Evolutionary conservation across 2,329 filamentous ascomycete genomes (phyloP), one percentile per base, ranked within the genome.

Genomic region (Sarocladium strictum): DNA sequence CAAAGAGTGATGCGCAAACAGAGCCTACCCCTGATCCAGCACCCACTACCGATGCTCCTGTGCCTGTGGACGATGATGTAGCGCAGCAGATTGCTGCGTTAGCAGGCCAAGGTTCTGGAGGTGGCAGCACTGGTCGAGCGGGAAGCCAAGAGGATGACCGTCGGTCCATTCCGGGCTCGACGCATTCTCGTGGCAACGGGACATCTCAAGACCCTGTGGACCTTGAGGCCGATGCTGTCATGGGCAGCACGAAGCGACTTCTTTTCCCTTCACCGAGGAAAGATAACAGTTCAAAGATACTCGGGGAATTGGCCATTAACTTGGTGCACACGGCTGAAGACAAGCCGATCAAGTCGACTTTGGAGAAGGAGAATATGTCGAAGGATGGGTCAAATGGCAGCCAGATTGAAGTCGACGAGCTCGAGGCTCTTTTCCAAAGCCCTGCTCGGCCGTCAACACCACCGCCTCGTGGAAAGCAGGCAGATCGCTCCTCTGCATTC

Each of bases 251-350:
- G 1, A 79, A 87, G 57, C 78, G 90, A 56, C 69, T 92, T 2
- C 75, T 94, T 1, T 94, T 94, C 63, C 87, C 89, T 1, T 91
- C 87, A 0, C 89, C 89, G 2, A 78, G 84, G 41, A 87, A 86
- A 59, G 80, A 83, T 27, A 81, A 79, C 33, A 75, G 81, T 45
- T 71, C 78, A 1, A 89, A 84, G 64, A 78, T 81, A 21, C 74
- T 89, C 2, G 78, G 79, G 50, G 81, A 85, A 61, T 66, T 82
- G 38, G 69, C 75, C 14, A 71, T 78, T 15, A 85, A 85, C 60
- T 65, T 76, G 53, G 71, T 79, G 40, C 74, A 77, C 56, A 72
- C 74, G 23, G 21, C 69, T 15, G 64, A 70, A 2, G 71, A 72
- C 23, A 53, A 40, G 33, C 23, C 50, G 26, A 11, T 53, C 12